Percentiles rank a stretch among this genome's conserved stretches.
Conservation (phyloP, 768 basidiomycete genomes). For the Crassisporium funariophilum region DNA sequence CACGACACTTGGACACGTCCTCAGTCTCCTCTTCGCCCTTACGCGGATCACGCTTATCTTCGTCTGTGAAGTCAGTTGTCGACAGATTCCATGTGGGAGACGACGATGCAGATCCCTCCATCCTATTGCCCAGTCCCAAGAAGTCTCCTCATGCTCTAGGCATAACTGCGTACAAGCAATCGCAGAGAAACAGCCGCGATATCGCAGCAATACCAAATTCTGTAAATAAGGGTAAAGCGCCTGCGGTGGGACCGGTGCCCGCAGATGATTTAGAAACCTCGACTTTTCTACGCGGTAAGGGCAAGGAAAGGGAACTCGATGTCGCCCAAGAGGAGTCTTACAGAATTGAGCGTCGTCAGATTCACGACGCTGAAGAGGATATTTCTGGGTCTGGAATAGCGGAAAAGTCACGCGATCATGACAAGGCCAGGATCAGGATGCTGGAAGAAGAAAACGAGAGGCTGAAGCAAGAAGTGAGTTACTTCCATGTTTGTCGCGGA, state of each 20-base stretch:
- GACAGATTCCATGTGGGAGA: conserved; percentile 46
- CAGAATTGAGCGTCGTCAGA: conserved; percentile 42
- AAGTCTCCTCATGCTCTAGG: conserved; percentile 31
- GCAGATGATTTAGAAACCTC: conserved; percentile 40
- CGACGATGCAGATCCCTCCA: conserved; percentile 53
- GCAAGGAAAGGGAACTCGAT: conserved; percentile 64
- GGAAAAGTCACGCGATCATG: conserved; percentile 47
- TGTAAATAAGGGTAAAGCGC: conserved; percentile 49
- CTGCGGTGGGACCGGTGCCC: conserved; percentile 28
- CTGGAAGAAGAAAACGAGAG: conserved; percentile 68
- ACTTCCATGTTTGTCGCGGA: neutral
- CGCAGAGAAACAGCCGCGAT: conserved; percentile 4
- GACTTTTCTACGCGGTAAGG: conserved; percentile 49
- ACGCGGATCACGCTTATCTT: conserved; percentile 33
- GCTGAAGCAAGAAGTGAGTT: conserved; percentile 58
- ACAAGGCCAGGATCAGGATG: conserved; percentile 63
- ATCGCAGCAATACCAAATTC: conserved; percentile 10
- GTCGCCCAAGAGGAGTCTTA: conserved; percentile 56
- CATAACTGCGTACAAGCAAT: conserved; percentile 10
- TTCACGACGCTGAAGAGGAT: conserved; percentile 36
- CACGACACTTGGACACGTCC: conserved; percentile 1
- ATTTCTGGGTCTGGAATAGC: conserved; percentile 29
- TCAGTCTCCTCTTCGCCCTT: conserved; percentile 15
- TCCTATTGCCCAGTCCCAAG: conserved; percentile 49
- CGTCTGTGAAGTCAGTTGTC: conserved; percentile 53